Evolutionary conservation across 352 stramenopile genomes (phyloP), one percentile per base, ranked within the genome.

Genomic region (Phytophthora ramorum): DNA sequence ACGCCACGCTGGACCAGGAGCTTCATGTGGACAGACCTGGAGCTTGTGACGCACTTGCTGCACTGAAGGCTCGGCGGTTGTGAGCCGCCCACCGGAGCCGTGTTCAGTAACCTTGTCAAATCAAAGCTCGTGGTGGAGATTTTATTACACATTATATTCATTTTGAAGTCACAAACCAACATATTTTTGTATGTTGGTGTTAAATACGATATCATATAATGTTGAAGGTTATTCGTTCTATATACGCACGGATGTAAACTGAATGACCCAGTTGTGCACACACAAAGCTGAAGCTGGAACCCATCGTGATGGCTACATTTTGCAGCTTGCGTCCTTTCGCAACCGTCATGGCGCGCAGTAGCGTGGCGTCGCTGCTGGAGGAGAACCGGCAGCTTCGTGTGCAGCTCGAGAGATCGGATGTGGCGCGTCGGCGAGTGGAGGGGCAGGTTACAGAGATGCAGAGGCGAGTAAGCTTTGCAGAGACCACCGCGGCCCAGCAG

Each of bases 351-450:
- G 19, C 30, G 10, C 10, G 34, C n/a, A n/a, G 37, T 43, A 17
- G 34, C 34, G 22, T 54, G 24, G 22, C 48, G 49, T 55, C 60
- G 37, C 63, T 83, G 3, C 40, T 43, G 5, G 75, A 87, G 7
- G 75, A 89, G 50, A 81, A 78, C 47, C 66, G 69, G 52, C 73
- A 67, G 38, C 75, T 89, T 28, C 57, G 52, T 4, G 57, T 72
- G 58, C 70, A 75, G 43, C 53, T 86, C 14, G 63, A 73, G 40
- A 44, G 54, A 30, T 64, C 49, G 7, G 70, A 85, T 19, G 9
- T 17, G 10, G 52, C 19, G 41, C 56, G 56, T 10, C 59, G 43
- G 26, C 51, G 47, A 9, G 49, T 56, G 13, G 61, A 78, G 37
- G 44, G 26, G 19, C 56, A 63, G 4, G 35, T 60, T 9, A 47